These are phyloP conservation scores for Dissophora ornata DNA, from an alignment of 192 early-diverging fungal genomes.

Conservation along the genomic window DNA sequence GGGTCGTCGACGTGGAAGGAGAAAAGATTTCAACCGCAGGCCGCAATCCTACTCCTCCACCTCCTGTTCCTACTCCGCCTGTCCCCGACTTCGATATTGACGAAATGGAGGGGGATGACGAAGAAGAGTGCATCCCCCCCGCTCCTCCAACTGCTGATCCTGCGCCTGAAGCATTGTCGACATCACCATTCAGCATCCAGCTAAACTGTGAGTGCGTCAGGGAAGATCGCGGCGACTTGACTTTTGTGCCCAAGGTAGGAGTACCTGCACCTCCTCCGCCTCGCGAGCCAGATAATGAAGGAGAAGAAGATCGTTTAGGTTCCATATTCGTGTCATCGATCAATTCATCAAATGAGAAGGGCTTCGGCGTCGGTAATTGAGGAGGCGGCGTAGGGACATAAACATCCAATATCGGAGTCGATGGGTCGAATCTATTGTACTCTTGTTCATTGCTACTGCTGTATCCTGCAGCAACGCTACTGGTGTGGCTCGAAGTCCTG, in stretches of 20 bases:
- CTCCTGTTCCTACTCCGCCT: background rate
- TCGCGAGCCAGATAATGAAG: background rate
- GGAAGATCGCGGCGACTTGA: slow-evolving; percentile 45
- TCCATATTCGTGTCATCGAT: slow-evolving; percentile 15
- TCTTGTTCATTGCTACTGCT: no score
- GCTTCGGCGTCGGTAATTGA: slow-evolving; percentile 17
- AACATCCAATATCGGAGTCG: background rate
- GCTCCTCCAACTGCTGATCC: background rate
- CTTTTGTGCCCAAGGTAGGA: slow-evolving; percentile 6
- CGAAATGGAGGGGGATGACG: background rate
- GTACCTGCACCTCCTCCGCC: background rate
- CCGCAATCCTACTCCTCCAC: background rate
- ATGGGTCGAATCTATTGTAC: background rate
- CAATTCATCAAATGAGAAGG: slow-evolving; percentile 49
- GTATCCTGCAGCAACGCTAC: background rate
- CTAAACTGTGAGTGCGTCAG: slow-evolving; percentile 40
- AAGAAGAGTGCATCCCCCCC: background rate
- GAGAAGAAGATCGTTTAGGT: background rate
- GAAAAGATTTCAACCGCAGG: slow-evolving; percentile 1
- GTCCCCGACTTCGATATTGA: background rate
- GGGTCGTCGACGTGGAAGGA: slow-evolving; percentile 1
- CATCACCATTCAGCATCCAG: slow-evolving; percentile 43
- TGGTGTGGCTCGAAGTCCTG: slow-evolving; percentile 12
- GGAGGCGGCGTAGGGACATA: slow-evolving; percentile 15
- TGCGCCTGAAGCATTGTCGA: background rate